phyloP scores from a whole-genome alignment of 1,139 yeast genomes.

The Pichia sp. region DNA sequence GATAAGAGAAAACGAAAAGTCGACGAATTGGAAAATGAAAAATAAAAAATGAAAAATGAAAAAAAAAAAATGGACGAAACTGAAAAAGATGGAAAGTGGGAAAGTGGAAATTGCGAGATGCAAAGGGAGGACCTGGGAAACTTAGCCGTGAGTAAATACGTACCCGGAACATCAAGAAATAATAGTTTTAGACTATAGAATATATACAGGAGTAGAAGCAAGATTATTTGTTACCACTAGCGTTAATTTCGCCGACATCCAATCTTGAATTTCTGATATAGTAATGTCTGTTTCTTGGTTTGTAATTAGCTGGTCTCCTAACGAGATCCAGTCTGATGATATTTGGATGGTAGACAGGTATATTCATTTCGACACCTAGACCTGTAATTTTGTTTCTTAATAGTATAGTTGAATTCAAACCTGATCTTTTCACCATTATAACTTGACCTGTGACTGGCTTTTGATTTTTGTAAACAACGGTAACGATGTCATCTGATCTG shows the following conservation, averaged over 20 bases:
- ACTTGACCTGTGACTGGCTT: slow-evolving; percentile 67
- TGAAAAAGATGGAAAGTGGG: no score
- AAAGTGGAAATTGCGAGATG: not conserved
- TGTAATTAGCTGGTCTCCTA: slow-evolving; percentile 63
- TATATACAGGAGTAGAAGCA: not conserved
- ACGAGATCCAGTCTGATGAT: slow-evolving; percentile 68
- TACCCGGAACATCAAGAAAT: no score
- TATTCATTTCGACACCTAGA: slow-evolving; percentile 73
- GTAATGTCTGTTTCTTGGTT: slow-evolving; percentile 74
- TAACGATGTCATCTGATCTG: slow-evolving; percentile 75
- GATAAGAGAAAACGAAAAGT: not conserved
- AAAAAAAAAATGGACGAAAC: not conserved
- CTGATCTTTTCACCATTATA: slow-evolving; percentile 64
- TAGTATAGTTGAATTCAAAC: slow-evolving; percentile 63
- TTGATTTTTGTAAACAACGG: slow-evolving; percentile 66
- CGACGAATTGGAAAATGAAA: not conserved
- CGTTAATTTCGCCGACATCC: slow-evolving; percentile 47
- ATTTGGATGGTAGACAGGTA: slow-evolving; percentile 73
- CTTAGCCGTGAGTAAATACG: no score
- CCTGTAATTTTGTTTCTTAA: slow-evolving; percentile 74
- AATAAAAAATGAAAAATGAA: not conserved
- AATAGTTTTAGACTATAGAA: not conserved
- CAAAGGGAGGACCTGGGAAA: no score
- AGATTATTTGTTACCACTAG: slow-evolving; percentile 20
- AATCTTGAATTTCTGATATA: slow-evolving; percentile 77